These are phyloP conservation scores for Camellia sinensis DNA, from an alignment of 148 eudicot genomes.

Conservation along the genomic window DNA sequence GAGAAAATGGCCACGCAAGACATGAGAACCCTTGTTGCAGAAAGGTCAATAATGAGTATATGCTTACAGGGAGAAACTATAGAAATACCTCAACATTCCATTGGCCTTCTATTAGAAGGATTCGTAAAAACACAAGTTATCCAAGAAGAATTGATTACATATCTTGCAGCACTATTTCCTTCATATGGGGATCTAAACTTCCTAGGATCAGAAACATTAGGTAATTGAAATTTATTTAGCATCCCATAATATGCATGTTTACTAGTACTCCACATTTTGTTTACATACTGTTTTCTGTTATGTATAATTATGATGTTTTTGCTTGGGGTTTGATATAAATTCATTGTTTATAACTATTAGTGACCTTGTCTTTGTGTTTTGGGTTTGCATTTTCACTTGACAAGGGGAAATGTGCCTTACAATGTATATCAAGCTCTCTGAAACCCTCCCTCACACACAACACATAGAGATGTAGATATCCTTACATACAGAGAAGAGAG, in stretches of 20 bases:
- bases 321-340: no score
- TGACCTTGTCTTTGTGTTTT: no score
- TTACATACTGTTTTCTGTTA: neutral
- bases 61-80: constrained; percentile 74
- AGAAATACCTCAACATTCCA: constrained; percentile 62
- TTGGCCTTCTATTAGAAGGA: constrained; percentile 84
- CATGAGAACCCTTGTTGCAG: constrained; percentile 69
- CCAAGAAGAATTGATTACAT: constrained; percentile 54
- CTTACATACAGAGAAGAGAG: no score
- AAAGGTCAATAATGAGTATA: constrained; percentile 63
- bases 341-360: no score
- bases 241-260: neutral
- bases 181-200: constrained; percentile 39
- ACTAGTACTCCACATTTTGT: neutral
- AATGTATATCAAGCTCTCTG: no score
- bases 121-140: constrained; percentile 52
- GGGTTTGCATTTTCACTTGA: no score
- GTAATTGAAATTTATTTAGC: constrained; percentile 29
- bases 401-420: no score
- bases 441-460: no score
- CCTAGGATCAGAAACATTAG: constrained; percentile 49
- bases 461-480: no score
- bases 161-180: constrained; percentile 60
- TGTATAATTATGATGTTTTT: no score
- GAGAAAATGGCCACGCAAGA: constrained; percentile 85